Percentiles rank a stretch among this genome's conserved stretches.
phyloP scores from a whole-genome alignment of 2,329 filamentous ascomycete genomes.

The Macrophomina tecta region DNA sequence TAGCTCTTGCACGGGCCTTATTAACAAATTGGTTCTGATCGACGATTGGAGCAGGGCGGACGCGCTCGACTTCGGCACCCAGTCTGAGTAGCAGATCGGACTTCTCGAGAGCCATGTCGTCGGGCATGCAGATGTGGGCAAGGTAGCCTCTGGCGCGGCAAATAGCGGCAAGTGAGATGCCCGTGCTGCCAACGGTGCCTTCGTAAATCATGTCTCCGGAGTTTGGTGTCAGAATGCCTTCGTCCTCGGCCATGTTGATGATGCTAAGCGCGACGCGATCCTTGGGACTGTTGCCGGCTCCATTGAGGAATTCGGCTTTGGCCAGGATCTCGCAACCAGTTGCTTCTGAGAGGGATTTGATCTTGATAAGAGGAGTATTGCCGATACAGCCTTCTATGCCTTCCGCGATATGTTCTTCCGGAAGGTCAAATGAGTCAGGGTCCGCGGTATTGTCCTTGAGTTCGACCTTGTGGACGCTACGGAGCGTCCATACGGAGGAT shows the following conservation, averaged over 20 bases:
- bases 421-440: neutral
- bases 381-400: conserved; percentile 94
- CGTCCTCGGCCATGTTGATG: conserved; percentile 79
- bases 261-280: conserved; percentile 92
- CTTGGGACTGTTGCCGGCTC: conserved; percentile 91
- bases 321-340: conserved; percentile 90
- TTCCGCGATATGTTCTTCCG: conserved; percentile 61
- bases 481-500: conserved; percentile 29
- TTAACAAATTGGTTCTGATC: conserved; percentile 95
- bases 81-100: conserved; percentile 86
- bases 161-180: conserved; percentile 86
- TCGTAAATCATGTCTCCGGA: conserved; percentile 96
- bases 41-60: conserved; percentile 91
- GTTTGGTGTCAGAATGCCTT: conserved; percentile 75
- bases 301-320: conserved; percentile 96
- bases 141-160: conserved; percentile 87
- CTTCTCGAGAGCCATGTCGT: conserved; percentile 89
- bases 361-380: conserved; percentile 86
- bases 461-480: conserved; percentile 15
- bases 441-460: conserved; percentile 24
- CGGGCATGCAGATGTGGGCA: conserved; percentile 97
- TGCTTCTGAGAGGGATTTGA: conserved; percentile 82
- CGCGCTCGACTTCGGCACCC: conserved; percentile 89
- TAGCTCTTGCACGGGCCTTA: conserved; percentile 77
- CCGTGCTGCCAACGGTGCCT: conserved; percentile 91